Evolutionary conservation across 768 basidiomycete species (phyloP).

Genomic region (Tylopilus rubrobrunneus): DNA sequence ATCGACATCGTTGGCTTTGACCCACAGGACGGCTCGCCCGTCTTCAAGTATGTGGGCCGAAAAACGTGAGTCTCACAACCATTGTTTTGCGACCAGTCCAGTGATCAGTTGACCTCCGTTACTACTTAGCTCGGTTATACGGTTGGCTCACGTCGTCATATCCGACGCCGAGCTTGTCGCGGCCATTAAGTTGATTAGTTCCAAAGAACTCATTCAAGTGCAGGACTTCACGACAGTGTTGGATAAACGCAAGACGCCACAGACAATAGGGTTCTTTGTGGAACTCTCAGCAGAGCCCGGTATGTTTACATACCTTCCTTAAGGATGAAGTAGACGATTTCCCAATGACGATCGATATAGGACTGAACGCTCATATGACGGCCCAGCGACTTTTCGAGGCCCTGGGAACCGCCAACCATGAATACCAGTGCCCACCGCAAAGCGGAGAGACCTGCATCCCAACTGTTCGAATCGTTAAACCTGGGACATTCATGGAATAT

Average conservation of each 20-base stretch:
- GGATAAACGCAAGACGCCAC: slow-evolving; percentile 9
- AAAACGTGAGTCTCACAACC: not conserved
- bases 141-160: not conserved
- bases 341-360: not conserved
- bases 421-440: not conserved
- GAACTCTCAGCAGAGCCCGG: slow-evolving; percentile 5
- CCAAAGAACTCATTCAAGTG: slow-evolving; percentile 1
- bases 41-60: slow-evolving; percentile 11
- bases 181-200: slow-evolving; percentile 3
- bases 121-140: not conserved
- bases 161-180: slow-evolving; percentile 5
- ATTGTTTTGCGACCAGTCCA: not conserved
- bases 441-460: slow-evolving; percentile 2
- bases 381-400: slow-evolving; percentile 4
- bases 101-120: not conserved
- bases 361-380: not conserved
- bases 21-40: slow-evolving; percentile 1
- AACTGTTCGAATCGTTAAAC: slow-evolving; percentile 10
- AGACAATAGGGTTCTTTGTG: slow-evolving; percentile 11
- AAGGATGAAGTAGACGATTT: not conserved
- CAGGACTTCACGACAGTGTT: slow-evolving; percentile 8
- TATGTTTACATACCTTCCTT: not conserved
- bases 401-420: not conserved
- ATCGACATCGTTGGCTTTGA: not conserved
- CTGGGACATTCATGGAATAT: slow-evolving; percentile 12